Percentiles rank a stretch among this genome's conserved stretches.
phyloP scores from a whole-genome alignment of 2,329 filamentous ascomycete genomes.

The Cryphonectria nitschkei region DNA sequence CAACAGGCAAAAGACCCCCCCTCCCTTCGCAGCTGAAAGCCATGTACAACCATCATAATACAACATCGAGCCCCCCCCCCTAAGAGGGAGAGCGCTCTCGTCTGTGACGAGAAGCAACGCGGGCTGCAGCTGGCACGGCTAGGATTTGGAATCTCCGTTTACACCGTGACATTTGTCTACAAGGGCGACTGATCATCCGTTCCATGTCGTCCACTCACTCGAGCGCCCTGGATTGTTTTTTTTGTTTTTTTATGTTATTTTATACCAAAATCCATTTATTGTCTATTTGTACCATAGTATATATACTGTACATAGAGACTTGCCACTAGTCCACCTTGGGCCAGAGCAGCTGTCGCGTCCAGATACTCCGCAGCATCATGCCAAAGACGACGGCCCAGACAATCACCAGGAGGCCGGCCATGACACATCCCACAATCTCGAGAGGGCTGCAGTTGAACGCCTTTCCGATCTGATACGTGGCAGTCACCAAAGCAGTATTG shows the following conservation, averaged over 20 bases:
- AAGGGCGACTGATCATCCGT: neutral
- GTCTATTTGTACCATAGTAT: neutral
- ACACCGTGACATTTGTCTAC: neutral
- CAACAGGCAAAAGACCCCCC: neutral
- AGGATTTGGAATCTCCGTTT: neutral
- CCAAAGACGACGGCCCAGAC: constrained; percentile 71
- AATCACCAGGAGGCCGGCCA: constrained; percentile 67
- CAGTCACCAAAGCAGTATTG: constrained; percentile 74
- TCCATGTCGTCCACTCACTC: neutral
- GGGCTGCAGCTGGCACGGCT: neutral
- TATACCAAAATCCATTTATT: neutral
- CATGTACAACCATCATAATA: neutral
- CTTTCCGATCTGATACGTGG: constrained; percentile 71
- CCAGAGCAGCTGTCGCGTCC: constrained; percentile 60
- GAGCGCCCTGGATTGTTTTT: neutral
- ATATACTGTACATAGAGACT: neutral
- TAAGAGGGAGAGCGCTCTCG: neutral
- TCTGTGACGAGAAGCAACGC: neutral
- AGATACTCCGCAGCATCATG: constrained; percentile 72
- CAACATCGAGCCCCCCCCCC: neutral
- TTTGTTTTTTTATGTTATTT: neutral
- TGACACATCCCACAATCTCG: constrained; percentile 67
- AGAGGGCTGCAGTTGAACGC: constrained; percentile 64
- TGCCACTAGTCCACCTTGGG: constrained; percentile 26
- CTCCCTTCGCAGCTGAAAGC: neutral